Conservation (phyloP, 441 rosid species). For the Theobroma grandiflorum region DNA sequence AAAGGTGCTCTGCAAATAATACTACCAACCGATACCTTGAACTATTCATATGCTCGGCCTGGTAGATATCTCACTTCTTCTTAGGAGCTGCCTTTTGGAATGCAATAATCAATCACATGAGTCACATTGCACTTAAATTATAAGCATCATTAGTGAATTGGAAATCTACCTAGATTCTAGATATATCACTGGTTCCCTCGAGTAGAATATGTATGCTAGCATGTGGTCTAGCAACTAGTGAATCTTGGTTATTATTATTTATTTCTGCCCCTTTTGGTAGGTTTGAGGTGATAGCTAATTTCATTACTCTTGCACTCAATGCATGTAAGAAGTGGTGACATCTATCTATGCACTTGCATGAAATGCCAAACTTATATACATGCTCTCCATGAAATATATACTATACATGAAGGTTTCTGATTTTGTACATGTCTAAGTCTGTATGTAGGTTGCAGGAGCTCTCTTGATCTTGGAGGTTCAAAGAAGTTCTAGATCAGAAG, state of each 20-base stretch:
- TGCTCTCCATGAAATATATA: not conserved
- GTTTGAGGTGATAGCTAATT: not conserved
- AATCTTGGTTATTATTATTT: not conserved
- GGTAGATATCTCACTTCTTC: slow-evolving; percentile 7
- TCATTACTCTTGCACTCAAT: not conserved
- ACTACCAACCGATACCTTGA: not conserved
- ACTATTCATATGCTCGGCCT: not conserved
- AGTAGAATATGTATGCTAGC: not conserved
- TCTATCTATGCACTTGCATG: not conserved
- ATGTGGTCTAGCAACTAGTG: not conserved
- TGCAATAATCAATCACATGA: not conserved
- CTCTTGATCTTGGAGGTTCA: slow-evolving; percentile 85
- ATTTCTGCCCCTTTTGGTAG: slow-evolving; percentile 1
- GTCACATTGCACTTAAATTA: not conserved
- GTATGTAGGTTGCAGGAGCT: slow-evolving; percentile 76
- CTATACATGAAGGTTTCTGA: not conserved
- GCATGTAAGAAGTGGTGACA: not conserved
- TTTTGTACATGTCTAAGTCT: slow-evolving; percentile 4
- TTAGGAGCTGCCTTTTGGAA: not conserved
- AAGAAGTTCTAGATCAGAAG: slow-evolving; percentile 87
- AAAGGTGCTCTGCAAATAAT: not conserved
- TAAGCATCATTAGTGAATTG: not conserved
- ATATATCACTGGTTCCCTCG: not conserved
- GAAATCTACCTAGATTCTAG: slow-evolving; percentile 8
- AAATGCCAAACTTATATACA: not conserved